Conservation (phyloP, 106 monocot species). For the Allium sativum region DNA sequence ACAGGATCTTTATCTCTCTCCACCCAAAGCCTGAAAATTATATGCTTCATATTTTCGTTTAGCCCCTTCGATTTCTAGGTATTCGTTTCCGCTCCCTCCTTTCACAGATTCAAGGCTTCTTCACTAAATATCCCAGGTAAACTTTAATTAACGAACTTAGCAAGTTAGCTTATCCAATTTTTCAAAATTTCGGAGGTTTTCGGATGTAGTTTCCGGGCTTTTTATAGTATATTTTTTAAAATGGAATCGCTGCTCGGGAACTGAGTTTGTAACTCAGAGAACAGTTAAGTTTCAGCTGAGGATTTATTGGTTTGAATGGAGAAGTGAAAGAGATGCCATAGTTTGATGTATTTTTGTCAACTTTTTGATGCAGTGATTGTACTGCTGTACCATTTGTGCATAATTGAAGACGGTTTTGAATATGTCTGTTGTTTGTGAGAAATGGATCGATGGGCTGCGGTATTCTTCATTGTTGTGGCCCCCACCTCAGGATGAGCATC, state of each 20-base stretch:
- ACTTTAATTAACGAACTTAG: no score
- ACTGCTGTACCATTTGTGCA: background rate
- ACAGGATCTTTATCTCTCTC: constrained; percentile 15
- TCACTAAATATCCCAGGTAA: no score
- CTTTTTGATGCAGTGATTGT: background rate
- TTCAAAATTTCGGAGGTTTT: background rate
- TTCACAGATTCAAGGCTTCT: no score
- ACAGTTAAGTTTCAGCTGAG: background rate
- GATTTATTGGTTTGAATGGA: background rate
- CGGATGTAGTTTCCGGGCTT: background rate
- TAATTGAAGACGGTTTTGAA: background rate
- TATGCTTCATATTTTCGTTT: background rate
- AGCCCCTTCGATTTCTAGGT: background rate
- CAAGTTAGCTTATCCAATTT: background rate
- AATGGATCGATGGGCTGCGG: constrained; percentile 84
- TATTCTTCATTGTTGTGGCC: constrained; percentile 78
- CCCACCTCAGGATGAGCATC: constrained; percentile 69
- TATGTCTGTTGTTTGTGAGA: constrained; percentile 46
- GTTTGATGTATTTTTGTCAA: background rate
- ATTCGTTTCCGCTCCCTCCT: background rate
- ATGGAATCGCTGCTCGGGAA: background rate
- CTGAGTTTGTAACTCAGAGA: background rate
- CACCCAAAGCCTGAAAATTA: constrained; percentile 3
- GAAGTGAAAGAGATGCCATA: background rate
- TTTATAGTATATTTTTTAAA: background rate